Evolutionary conservation across 495 filamentous ascomycete species (phyloP), one percentile per base, ranked within the genome.

Genomic region (Parathielavia appendiculata): DNA sequence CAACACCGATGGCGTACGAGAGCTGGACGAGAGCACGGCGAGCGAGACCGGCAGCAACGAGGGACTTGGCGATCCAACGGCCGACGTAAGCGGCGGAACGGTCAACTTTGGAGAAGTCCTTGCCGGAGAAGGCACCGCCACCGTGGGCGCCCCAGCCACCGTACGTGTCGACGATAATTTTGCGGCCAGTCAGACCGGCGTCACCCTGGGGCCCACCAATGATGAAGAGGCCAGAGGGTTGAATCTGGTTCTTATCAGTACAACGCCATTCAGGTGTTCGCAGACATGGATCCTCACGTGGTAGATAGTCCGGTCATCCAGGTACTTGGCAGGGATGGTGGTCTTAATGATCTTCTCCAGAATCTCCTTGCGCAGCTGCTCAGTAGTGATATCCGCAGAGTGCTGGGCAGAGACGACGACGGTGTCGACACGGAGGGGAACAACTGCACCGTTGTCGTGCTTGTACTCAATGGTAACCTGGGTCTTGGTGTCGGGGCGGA

Each of bases 131-230:
- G 75, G 93, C 93, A 84, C 93, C 93, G 80, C 93, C 93, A 83
- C 93, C 93, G 82, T 98, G 93, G 65, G 93, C 93, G 79, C 93
- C 93, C 93, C 93, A 98, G 68, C 93, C 93, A 80, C 93, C 93
- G 81, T 98, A 98, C 76, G 93, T 97, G 79, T 98, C 93, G 73
- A 98, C 93, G 69, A 98, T 98, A 83, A 98, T 98, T 85, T 98
- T 98, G 74, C 93, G 92, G 75, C 93, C 93, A 63, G 93, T 98
- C 53, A 98, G 83, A 84, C 93, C 93, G 69, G 93, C 93, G 70
- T 98, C 93, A 84, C 93, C 93, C 81, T 98, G 93, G 60, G 93
- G 93, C 68, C 93, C 93, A 79, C 93, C 93, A 65, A 98, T 98
- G 81, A 97, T 90, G 84, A 98, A 98, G 59, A 90, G 88, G 62